A percentile compares a stretch with the other conserved stretches of the same genome.
phyloP scores from a whole-genome alignment of 2,329 filamentous ascomycete genomes.

The Aspergillus quadricinctus region DNA sequence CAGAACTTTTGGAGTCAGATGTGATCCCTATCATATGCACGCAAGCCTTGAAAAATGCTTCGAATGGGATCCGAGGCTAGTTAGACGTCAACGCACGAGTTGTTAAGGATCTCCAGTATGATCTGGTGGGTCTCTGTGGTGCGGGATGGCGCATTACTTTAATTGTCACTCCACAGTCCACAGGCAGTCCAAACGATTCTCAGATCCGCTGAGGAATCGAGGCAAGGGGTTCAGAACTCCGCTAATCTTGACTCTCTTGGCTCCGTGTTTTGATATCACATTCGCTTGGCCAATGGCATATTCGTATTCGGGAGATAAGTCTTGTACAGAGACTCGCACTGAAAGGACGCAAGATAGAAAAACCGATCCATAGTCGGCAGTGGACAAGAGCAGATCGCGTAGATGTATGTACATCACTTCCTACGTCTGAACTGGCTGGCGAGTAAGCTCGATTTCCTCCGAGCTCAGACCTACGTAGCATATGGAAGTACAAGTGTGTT shows the following conservation, averaged over 20 bases:
- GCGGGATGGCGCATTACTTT: constrained; percentile 20
- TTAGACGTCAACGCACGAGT: constrained; percentile 3
- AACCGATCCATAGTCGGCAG: neutral
- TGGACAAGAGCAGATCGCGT: neutral
- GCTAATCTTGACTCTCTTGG: neutral
- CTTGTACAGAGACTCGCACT: neutral
- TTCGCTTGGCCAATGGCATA: neutral
- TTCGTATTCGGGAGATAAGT: neutral
- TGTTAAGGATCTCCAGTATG: constrained; percentile 12
- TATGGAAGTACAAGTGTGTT: too few species aligned
- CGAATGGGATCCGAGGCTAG: constrained; percentile 5
- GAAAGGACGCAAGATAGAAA: neutral
- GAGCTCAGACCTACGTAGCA: too few species aligned
- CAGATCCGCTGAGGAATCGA: neutral
- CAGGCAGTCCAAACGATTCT: neutral
- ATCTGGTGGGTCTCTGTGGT: constrained; percentile 14
- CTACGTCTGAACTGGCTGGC: neutral
- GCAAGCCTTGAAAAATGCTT: neutral
- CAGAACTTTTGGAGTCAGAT: neutral
- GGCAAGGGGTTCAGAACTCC: neutral
- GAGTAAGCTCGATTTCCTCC: too few species aligned
- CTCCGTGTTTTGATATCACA: neutral
- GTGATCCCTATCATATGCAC: neutral
- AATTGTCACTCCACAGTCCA: constrained; percentile 17
- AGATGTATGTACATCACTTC: neutral